These are phyloP conservation scores for Stentor roeselii DNA, from an alignment of 73 alveolate genomes.

Conservation along the genomic window DNA sequence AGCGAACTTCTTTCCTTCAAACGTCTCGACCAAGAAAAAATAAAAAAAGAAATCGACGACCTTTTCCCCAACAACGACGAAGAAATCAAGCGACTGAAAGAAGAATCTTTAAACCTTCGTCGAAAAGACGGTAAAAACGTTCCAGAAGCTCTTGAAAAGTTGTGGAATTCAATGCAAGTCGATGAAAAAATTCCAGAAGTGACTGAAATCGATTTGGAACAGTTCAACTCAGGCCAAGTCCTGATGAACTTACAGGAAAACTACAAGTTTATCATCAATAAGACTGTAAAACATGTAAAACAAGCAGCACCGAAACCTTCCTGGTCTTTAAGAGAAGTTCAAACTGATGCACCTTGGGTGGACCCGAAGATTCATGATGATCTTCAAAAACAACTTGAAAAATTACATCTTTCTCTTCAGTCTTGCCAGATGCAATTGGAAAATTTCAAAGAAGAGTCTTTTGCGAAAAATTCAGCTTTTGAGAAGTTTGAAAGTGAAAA, in stretches of 20 bases:
- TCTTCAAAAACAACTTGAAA: background rate
- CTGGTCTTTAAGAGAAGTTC: background rate
- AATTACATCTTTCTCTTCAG: background rate
- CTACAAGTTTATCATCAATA: too few species aligned
- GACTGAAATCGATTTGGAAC: background rate
- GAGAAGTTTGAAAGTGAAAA: background rate
- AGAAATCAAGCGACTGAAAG: background rate
- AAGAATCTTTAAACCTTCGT: background rate
- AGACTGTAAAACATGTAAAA: background rate
- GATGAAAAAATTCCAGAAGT: background rate
- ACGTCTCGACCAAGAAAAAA: background rate
- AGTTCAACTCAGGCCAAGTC: background rate
- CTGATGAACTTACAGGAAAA: background rate
- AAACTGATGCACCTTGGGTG: background rate
- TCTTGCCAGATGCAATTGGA: background rate
- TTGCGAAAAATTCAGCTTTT: too few species aligned
- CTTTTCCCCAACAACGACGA: background rate
- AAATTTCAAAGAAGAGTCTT: background rate
- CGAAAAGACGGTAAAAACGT: too few species aligned
- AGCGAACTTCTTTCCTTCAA: background rate
- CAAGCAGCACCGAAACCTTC: background rate
- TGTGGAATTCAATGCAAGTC: background rate
- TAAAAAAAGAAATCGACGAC: background rate
- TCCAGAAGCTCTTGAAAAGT: background rate
- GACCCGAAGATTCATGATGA: slow-evolving; percentile 3